Evolutionary conservation across 108 stramenopile species (phyloP).

Genomic region (Pelagomonas calceolata): DNA sequence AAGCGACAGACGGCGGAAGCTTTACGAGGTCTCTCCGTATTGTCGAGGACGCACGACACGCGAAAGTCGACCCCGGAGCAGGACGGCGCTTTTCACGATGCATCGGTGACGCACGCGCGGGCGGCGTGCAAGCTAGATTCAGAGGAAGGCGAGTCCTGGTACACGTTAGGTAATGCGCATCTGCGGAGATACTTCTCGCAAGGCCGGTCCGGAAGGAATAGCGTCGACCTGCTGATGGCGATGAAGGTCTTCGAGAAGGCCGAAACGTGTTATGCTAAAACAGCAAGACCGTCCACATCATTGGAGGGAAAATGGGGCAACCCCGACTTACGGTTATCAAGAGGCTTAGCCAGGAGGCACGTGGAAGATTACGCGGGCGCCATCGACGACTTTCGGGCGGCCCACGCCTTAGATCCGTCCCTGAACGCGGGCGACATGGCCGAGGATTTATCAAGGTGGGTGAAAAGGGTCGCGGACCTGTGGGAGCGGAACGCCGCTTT

Average conservation of each 20-base stretch:
- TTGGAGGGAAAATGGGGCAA: no score
- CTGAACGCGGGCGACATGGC: slow-evolving; percentile 10
- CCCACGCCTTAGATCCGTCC: slow-evolving; percentile 12
- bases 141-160: slow-evolving; percentile 27
- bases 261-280: background rate
- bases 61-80: slow-evolving; percentile 9
- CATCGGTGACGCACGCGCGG: slow-evolving; percentile 24
- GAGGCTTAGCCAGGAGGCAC: slow-evolving; percentile 24
- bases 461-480: slow-evolving; percentile 9
- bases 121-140: slow-evolving; percentile 22
- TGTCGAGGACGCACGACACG: slow-evolving; percentile 3
- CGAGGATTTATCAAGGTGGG: slow-evolving; percentile 6
- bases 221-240: slow-evolving; percentile 21
- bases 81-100: background rate
- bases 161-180: slow-evolving; percentile 33
- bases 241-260: slow-evolving; percentile 29
- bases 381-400: slow-evolving; percentile 11
- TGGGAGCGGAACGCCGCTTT: slow-evolving; percentile 4
- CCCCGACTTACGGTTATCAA: slow-evolving; percentile 32
- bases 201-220: background rate
- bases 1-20: slow-evolving; percentile 11
- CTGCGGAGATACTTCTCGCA: slow-evolving; percentile 19
- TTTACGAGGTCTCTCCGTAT: slow-evolving; percentile 27
- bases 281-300: no score
- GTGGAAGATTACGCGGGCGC: slow-evolving; percentile 25